Base-by-base conservation (phyloP, 176 grass and related monocot species). In the Ensete glaucum region DNA sequence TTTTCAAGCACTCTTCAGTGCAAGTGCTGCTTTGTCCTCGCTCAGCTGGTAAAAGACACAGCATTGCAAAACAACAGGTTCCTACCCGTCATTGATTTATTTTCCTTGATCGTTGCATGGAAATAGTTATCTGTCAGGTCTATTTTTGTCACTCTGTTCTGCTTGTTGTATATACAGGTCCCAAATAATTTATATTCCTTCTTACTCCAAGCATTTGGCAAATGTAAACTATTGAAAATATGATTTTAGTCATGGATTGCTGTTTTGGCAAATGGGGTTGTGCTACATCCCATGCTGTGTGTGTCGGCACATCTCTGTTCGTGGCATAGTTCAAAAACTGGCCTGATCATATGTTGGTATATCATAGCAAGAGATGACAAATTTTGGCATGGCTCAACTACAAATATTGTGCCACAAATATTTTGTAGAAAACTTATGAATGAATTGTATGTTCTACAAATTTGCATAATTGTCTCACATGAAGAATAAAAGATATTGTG, bases 1-100 rank as follows among this genome's bases (percentile, higher is more conserved):
- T 96, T 88, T 96, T 96, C 81, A 96, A 96, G 74, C 92, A 96
- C 81, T 96, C 92, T 87, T 89, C 92, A 54, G 88, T 96, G 22
- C 85, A 96, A 51, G 81, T 96, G 54, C 76, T 91, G 77, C 79
- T 96, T 81, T 91, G 92, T 77, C 81, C 85, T 73, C 89, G 88
- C 15, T 91, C 88, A 76, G 88, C 88, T 81, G 85, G 84, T 52
- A 90, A 96, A 78, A 77, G 81, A 21, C 92, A 91, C 64, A 89
- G 88, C 79, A 86, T 83, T 79, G 85, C 89, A 73, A 89, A 89
- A 79, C 86, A 96, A 65, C 92, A 91, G 92, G 88, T 91, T 78
- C 69, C 48, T 71, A 83, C 23, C 54, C 52, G 22, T 53, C 20
- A 0, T 10, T 65, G 13, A 6, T 24, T 16, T 74, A 69, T 71